These are phyloP conservation scores for Gardenia jasminoides DNA, from an alignment of 257 asterid species.

Conservation along the genomic window DNA sequence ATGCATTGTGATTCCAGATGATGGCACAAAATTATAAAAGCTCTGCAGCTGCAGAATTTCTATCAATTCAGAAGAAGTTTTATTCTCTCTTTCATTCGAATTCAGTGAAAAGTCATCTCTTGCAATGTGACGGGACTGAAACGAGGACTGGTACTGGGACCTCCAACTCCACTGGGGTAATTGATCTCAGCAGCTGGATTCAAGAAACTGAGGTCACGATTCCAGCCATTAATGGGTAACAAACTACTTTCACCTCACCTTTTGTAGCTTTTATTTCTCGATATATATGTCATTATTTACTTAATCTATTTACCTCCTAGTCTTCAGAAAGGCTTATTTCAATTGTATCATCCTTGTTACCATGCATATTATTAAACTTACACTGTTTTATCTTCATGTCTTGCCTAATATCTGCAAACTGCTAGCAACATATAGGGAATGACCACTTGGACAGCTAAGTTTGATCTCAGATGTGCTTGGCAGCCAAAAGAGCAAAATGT, in stretches of 20 bases:
- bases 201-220: constrained; percentile 64
- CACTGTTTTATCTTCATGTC: background rate
- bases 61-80: constrained; percentile 62
- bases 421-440: background rate
- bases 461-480: background rate
- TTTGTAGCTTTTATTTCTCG: background rate
- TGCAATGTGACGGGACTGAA: constrained; percentile 26
- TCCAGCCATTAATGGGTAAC: constrained; percentile 88
- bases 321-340: background rate
- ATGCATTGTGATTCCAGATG: constrained; percentile 40
- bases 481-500: background rate
- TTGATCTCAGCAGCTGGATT: constrained; percentile 73
- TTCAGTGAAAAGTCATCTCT: constrained; percentile 29
- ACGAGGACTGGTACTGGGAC: constrained; percentile 15
- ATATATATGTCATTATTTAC: background rate
- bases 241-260: background rate
- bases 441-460: background rate
- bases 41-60: constrained; percentile 44
- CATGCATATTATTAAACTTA: background rate
- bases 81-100: constrained; percentile 41
- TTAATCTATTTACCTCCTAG: background rate
- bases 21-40: constrained; percentile 32
- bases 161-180: constrained; percentile 38
- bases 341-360: background rate
- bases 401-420: background rate